Evolutionary conservation across 345 rosid genomes (phyloP), one percentile per base, ranked within the genome.

Genomic region (Theobroma cacao): DNA sequence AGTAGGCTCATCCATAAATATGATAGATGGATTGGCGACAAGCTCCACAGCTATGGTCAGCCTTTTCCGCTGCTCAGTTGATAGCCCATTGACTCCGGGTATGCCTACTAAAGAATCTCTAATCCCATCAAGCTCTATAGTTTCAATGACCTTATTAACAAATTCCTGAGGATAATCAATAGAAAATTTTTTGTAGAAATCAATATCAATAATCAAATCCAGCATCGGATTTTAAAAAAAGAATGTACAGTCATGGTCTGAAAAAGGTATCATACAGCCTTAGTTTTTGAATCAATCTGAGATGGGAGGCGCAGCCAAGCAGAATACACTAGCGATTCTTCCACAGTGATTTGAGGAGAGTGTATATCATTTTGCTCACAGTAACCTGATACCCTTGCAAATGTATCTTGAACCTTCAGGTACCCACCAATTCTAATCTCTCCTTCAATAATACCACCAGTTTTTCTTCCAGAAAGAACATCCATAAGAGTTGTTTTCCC

Each of bases 401-500:
- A 94, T 2, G 96, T 87, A 77, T 89, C 84, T 63, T 94, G 97
- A 69, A 87, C 91, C 80, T 92, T 94, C 14, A 80, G 93, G 77
- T 77, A 89, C 26, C 97, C 94, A 0, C 88, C 85, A 45, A 92
- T 83, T 83, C 76, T 88, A 20, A 94, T 88, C 61, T 92, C 94
- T 53, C 97, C 98, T 78, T 88, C 91, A 0, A 87, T 85, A 74
- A 70, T 81, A 63, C 98, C 97, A 1, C 83, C 85, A 30, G 96
- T 93, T 87, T 94, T 94, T 80, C 97, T 88, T 75, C 98, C 98
- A 1, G 93, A 85, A 1, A 94, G 93, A 80, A 94, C 98, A 78
- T 94, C 97, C 30, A 94, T 82, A 30, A 92, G 89, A 47, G 97
- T 94, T 14, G 97, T 94, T 80, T 94, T 94, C 10, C 97, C 98